Evolutionary conservation across 169 alveolate species (phyloP).

Genomic region (Eimeria falciformis): DNA sequence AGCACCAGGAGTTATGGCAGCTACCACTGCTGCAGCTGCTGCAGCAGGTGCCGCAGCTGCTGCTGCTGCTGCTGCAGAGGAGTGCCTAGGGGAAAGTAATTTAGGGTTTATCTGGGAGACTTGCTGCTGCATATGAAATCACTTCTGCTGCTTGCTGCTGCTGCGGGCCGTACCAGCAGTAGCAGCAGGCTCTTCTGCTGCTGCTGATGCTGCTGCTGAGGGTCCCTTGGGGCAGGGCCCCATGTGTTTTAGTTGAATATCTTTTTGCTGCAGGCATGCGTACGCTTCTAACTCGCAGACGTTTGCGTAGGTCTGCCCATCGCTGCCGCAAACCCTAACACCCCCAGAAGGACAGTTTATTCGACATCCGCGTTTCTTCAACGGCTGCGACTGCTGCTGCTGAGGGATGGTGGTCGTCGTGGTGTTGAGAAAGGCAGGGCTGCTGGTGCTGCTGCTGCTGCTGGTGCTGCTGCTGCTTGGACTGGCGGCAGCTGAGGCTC

Average conservation of each 20-base stretch:
- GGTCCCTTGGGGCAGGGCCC: slow-evolving; percentile 30
- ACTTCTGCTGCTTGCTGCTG: too few relatives aligned
- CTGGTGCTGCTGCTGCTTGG: background rate
- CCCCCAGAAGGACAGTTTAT: slow-evolving; percentile 44
- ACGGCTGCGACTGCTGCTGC: slow-evolving; percentile 33
- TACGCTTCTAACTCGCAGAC: slow-evolving; percentile 38
- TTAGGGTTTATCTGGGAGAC: too few relatives aligned
- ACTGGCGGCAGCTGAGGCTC: background rate
- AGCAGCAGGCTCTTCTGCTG: slow-evolving; percentile 9
- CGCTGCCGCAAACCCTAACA: slow-evolving; percentile 40
- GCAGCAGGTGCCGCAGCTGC: slow-evolving; percentile 12
- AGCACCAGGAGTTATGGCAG: background rate
- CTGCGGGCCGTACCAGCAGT: background rate
- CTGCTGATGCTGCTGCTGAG: slow-evolving; percentile 10
- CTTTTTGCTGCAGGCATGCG: slow-evolving; percentile 41
- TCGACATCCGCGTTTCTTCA: slow-evolving; percentile 30
- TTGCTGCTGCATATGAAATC: too few relatives aligned
- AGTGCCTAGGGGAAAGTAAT: background rate
- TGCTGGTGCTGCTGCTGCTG: background rate
- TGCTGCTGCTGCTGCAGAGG: background rate
- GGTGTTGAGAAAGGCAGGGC: background rate
- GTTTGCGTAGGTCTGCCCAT: slow-evolving; percentile 61
- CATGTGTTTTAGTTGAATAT: slow-evolving; percentile 13
- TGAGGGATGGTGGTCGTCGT: slow-evolving; percentile 13
- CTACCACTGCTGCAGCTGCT: slow-evolving; percentile 7